These are phyloP conservation scores for Eutrema yunnanense DNA, from an alignment of 345 rosid genomes.

Conservation along the genomic window DNA sequence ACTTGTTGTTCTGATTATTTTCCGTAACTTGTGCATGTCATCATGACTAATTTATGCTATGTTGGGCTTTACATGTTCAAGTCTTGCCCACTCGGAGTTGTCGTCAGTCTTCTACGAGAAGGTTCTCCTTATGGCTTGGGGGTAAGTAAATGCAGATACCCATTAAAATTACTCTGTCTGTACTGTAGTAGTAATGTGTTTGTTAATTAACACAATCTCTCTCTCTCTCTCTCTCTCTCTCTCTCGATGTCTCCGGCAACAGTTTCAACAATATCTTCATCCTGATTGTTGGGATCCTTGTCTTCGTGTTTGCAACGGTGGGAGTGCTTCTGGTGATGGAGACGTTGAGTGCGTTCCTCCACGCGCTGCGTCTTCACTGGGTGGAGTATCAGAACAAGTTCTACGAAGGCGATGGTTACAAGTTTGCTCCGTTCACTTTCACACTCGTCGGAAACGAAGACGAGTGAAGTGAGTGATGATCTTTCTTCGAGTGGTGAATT, in stretches of 20 bases:
- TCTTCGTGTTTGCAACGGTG: conserved; percentile 78
- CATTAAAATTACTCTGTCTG: no score
- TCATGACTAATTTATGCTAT: not conserved
- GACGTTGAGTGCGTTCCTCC: conserved; percentile 92
- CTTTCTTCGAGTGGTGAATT: not conserved
- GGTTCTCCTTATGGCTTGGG: conserved; percentile 83
- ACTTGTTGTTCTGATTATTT: no score
- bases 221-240: no score
- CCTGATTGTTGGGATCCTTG: conserved; percentile 54
- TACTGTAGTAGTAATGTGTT: no score
- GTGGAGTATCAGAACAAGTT: conserved; percentile 96
- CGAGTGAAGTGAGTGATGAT: conserved; percentile 32
- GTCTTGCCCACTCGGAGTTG: conserved; percentile 94
- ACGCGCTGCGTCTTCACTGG: conserved; percentile 97
- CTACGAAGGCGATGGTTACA: conserved; percentile 96
- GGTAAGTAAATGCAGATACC: conserved; percentile 41
- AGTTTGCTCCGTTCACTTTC: conserved; percentile 77
- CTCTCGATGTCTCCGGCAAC: no score
- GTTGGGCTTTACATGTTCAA: conserved; percentile 17
- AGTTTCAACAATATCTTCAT: conserved; percentile 79
- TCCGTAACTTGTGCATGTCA: not conserved
- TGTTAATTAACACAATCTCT: not conserved
- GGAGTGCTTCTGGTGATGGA: conserved; percentile 97
- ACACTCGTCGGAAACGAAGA: conserved; percentile 44
- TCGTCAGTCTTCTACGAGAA: conserved; percentile 93